These are phyloP conservation scores for Globisporangium orthogonon DNA, from an alignment of 352 stramenopile species.

Conservation along the genomic window DNA sequence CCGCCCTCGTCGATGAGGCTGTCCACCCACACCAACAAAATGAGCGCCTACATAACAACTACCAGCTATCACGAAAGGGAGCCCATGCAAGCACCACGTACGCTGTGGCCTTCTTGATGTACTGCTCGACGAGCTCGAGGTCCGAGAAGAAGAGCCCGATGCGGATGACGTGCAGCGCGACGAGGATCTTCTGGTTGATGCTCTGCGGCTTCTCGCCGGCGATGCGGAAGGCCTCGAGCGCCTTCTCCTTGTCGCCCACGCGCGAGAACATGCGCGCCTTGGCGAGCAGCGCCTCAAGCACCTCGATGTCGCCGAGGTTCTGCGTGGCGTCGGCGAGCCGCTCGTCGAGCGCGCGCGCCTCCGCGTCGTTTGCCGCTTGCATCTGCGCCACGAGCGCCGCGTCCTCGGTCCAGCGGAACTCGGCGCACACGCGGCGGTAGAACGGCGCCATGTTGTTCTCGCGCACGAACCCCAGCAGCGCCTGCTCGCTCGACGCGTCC, in stretches of 20 bases:
- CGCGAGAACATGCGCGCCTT: slow-evolving; percentile 93
- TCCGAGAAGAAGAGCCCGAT: slow-evolving; percentile 88
- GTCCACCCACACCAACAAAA: not conserved
- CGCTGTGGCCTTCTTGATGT: slow-evolving; percentile 86
- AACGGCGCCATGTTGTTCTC: slow-evolving; percentile 73
- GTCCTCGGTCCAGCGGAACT: slow-evolving; percentile 72
- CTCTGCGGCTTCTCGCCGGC: slow-evolving; percentile 92
- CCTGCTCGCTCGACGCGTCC: slow-evolving; percentile 32
- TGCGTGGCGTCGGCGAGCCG: slow-evolving; percentile 91
- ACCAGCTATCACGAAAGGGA: not conserved
- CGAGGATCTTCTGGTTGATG: slow-evolving; percentile 97
- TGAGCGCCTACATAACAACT: not conserved
- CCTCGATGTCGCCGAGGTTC: slow-evolving; percentile 97
- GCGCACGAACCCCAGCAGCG: slow-evolving; percentile 62
- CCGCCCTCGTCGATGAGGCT: slow-evolving; percentile 92
- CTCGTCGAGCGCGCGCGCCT: slow-evolving; percentile 79
- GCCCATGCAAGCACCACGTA: slow-evolving; percentile 18
- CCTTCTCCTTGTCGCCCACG: slow-evolving; percentile 89
- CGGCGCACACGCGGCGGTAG: slow-evolving; percentile 60
- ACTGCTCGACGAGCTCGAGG: slow-evolving; percentile 72
- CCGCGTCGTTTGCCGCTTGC: slow-evolving; percentile 48
- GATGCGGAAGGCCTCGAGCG: slow-evolving; percentile 89
- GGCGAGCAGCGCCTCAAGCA: slow-evolving; percentile 92
- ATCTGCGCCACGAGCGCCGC: slow-evolving; percentile 48
- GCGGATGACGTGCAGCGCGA: slow-evolving; percentile 91